Evolutionary conservation across 2,329 filamentous ascomycete genomes (phyloP), one percentile per base, ranked within the genome.

Genomic region (Emmonsia crescens): DNA sequence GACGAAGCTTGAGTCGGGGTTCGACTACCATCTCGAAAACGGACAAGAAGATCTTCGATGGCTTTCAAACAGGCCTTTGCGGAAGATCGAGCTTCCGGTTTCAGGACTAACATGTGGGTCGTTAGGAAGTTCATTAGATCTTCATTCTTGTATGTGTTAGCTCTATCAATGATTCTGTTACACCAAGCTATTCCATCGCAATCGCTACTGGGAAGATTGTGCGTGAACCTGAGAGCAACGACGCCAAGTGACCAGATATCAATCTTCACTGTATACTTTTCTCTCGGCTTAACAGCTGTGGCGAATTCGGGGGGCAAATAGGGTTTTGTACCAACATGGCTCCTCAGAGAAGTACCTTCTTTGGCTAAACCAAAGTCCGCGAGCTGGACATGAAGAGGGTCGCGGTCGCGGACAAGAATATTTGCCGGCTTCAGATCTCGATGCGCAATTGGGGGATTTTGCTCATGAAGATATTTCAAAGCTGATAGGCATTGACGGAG

Each of bases 161-260:
- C 58, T 29, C 33, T 19, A 16, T 52, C 36, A n/a, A 60, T 31
- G 12, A 52, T 36, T 40, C 6, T 27, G 2, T 24, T 14, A 42
- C 58, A 49, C 58, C 58, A 60, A 36, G 0, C 1, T 24, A 33
- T 59, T 49, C 31, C 27, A 1, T 19, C 9, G 16, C 14, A 5
- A 10, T 31, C 19, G 16, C 6, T 27, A 27, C 24, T 5, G 1
- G 58, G 46, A 16, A 42, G 16, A 19, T n/a, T 21, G 31, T 52
- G 21, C 2, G 10, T 33, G 46, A 33, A 29, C 10, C 21, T 38
- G 19, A 57, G 33, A 16, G 55, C 55, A 1, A 96, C 91, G 5
- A 96, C 91, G 33, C 91, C 91, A 0, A 96, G 80, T 0, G 89
- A 93, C 91, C 91, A 96, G 40, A 96, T 80, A 71, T 96, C 91